phyloP scores from a whole-genome alignment of 139 green algal species.

The Asterochloris erici region DNA sequence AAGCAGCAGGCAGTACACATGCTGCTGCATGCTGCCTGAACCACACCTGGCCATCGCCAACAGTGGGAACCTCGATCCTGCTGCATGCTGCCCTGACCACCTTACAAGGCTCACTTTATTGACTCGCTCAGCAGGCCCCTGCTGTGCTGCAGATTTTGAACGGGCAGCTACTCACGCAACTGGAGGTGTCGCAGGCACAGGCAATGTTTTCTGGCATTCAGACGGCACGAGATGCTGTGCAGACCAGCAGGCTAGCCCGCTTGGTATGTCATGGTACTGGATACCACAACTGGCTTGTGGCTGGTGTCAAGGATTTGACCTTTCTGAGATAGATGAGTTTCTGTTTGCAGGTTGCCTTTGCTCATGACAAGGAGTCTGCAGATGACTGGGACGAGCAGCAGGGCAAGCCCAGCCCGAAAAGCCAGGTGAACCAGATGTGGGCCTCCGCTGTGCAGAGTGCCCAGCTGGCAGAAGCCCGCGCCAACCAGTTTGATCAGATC shows the following conservation, averaged over 20 bases:
- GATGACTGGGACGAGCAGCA: too few species aligned
- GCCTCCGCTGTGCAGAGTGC: background rate
- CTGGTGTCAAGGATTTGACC: too few species aligned
- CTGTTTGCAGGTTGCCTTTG: too few species aligned
- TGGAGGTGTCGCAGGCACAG: background rate
- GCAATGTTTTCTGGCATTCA: slow-evolving; percentile 5
- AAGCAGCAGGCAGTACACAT: background rate
- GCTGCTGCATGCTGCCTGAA: background rate
- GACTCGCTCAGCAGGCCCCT: background rate
- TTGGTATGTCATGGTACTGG: too few species aligned
- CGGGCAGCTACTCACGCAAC: background rate
- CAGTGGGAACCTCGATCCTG: background rate
- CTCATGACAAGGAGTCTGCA: too few species aligned
- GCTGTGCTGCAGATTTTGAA: slow-evolving; percentile 1
- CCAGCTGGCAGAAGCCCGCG: background rate
- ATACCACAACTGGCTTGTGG: too few species aligned
- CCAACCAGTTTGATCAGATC: slow-evolving; percentile 9
- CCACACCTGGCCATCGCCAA: background rate
- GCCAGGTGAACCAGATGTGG: background rate
- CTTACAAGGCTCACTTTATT: background rate
- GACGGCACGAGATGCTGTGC: background rate
- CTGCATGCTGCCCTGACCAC: background rate
- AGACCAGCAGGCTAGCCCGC: too few species aligned
- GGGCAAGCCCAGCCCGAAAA: too few species aligned
- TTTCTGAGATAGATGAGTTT: too few species aligned